A percentile compares a stretch with the other conserved stretches of the same genome.
Conservation (phyloP, 2,329 filamentous ascomycete genomes). For the Geoglossum cookeanum region DNA sequence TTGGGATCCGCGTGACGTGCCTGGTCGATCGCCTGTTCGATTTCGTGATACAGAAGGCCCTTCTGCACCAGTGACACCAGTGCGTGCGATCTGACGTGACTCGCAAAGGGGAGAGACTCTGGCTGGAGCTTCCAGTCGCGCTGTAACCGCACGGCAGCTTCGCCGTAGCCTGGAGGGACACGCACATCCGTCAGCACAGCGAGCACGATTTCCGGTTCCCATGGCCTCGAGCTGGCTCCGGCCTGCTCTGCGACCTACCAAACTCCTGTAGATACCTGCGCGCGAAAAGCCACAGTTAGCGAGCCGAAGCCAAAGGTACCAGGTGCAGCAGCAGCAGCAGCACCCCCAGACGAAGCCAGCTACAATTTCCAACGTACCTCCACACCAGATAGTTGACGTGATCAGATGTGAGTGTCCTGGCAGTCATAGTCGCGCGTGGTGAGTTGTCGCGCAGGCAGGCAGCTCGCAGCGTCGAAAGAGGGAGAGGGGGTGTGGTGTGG, state of each 20-base stretch:
- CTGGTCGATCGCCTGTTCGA: slow-evolving; percentile 29
- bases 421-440: not conserved
- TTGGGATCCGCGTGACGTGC: slow-evolving; percentile 16
- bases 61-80: slow-evolving; percentile 44
- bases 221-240: not conserved
- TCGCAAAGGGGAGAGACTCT: slow-evolving; percentile 40
- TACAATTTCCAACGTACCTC: slow-evolving; percentile 28
- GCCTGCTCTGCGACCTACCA: slow-evolving; percentile 23
- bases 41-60: slow-evolving; percentile 35
- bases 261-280: slow-evolving; percentile 35
- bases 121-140: slow-evolving; percentile 44
- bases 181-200: not conserved
- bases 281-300: slow-evolving; percentile 6
- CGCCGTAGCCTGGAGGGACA: slow-evolving; percentile 30
- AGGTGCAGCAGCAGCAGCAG: not conserved
- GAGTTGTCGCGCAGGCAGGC: not conserved
- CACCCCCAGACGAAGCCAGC: not conserved
- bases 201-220: slow-evolving; percentile 1
- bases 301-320: not conserved
- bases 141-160: slow-evolving; percentile 39
- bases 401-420: slow-evolving; percentile 29
- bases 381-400: slow-evolving; percentile 52
- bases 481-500: no score
- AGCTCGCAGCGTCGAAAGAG: not conserved
- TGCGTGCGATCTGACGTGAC: slow-evolving; percentile 36